phyloP scores from a whole-genome alignment of 768 basidiomycete genomes.

The Crassisporium funariophilum region DNA sequence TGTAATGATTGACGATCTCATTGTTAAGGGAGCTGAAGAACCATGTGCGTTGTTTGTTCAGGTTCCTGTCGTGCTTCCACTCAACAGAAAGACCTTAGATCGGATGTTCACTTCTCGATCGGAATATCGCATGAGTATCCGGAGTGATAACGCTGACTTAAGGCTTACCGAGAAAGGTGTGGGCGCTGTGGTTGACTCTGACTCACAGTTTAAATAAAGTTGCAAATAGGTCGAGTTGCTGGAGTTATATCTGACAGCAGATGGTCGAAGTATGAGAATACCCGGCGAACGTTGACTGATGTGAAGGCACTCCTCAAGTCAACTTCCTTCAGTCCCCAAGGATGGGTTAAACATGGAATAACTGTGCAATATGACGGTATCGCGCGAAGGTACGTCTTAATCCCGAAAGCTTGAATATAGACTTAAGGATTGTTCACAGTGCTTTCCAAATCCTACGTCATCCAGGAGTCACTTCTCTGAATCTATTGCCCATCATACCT shows the following conservation, averaged over 20 bases:
- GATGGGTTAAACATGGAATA: constrained; percentile 44
- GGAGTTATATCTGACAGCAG: constrained; percentile 49
- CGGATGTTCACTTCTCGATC: constrained; percentile 94
- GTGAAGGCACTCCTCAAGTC: constrained; percentile 38
- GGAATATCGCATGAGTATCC: constrained; percentile 86
- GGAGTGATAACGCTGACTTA: constrained; percentile 88
- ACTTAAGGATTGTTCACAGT: constrained; percentile 37
- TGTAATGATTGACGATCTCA: constrained; percentile 91
- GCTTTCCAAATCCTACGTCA: constrained; percentile 75
- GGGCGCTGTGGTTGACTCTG: constrained; percentile 1
- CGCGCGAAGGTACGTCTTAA: constrained; percentile 37
- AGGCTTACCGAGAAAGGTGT: constrained; percentile 80
- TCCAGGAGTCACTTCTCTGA: constrained; percentile 47
- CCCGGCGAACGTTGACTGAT: constrained; percentile 34
- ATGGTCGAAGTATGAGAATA: constrained; percentile 40
- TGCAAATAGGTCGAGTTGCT: constrained; percentile 38
- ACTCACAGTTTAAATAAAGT: not conserved
- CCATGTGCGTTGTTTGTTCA: constrained; percentile 60
- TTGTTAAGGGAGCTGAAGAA: constrained; percentile 87
- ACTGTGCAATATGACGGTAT: constrained; percentile 48
- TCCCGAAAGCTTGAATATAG: not conserved
- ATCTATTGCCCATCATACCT: constrained; percentile 48
- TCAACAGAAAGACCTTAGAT: constrained; percentile 46
- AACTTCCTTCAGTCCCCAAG: constrained; percentile 44
- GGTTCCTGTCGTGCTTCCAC: not conserved